phyloP scores from a whole-genome alignment of 306 rosid genomes.

The Quercus ilex region DNA sequence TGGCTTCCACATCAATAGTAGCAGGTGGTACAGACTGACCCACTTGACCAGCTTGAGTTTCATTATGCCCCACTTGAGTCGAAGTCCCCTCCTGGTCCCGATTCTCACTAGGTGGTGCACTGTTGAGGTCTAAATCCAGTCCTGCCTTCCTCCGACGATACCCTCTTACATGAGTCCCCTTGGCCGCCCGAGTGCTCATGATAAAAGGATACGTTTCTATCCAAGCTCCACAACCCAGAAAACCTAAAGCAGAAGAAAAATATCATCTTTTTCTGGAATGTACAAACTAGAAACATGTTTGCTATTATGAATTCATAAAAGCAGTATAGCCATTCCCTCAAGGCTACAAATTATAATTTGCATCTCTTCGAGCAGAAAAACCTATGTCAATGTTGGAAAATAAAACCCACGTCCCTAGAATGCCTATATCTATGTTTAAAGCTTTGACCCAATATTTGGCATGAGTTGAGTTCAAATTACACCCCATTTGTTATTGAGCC shows the following conservation, averaged over 20 bases:
- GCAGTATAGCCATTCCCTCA: not conserved
- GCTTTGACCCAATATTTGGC: not conserved
- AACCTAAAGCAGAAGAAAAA: not conserved
- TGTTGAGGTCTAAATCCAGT: constrained; percentile 46
- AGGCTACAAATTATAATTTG: not conserved
- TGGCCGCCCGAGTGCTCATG: constrained; percentile 38
- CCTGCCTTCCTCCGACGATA: constrained; percentile 34
- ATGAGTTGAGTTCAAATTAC: not conserved
- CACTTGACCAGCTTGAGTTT: constrained; percentile 18
- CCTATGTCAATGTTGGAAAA: not conserved
- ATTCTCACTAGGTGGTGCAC: constrained; percentile 39
- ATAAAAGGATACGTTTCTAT: not conserved
- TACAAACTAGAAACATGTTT: not conserved
- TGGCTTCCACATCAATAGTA: constrained; percentile 75
- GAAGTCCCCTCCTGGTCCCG: constrained; percentile 44
- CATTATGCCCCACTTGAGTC: constrained; percentile 25
- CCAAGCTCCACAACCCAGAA: not conserved
- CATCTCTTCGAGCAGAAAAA: not conserved
- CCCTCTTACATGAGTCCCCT: constrained; percentile 30
- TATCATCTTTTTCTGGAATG: not conserved
- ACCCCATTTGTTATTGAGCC: not conserved
- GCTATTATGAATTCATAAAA: not conserved
- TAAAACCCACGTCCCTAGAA: not conserved
- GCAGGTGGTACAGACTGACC: constrained; percentile 29
- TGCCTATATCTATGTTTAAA: not conserved